Evolutionary conservation across 2,329 filamentous ascomycete genomes (phyloP), one percentile per base, ranked within the genome.

Genomic region (Neoscytalidium dimidiatum): DNA sequence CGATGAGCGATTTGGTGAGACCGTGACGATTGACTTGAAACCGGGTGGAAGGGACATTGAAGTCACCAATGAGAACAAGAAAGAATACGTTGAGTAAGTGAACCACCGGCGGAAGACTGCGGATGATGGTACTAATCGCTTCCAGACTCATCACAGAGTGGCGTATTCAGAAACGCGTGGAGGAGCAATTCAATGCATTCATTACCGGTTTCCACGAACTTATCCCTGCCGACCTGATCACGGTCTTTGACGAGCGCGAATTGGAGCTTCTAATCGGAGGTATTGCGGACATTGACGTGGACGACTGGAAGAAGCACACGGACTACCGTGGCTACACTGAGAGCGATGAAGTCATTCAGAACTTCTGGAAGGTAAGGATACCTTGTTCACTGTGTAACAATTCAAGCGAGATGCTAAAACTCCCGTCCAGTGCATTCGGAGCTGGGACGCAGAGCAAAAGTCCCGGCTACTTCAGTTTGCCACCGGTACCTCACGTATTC

Each of bases 281-380:
- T 85, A 99, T 99, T 72, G 95, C 95, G n/a, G 95, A 99, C 80
- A 99, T 99, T 71, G 95, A 99, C 74, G 94, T 99, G 17, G 95
- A 99, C 67, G 95, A 99, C 80, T 99, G 95, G 95, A 98, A 99
- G 90, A 99, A 99, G 84, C 95, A 99, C 81, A 99, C 95, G 52
- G 95, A 99, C 76, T 99, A 99, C 80, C 91, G 95, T 71, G 95
- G 95, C 63, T 99, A 99, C 85, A 97, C 96, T 9, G 95, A 99
- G 81, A 93, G 90, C 65, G 95, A 99, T 73, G 92, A 97, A 75
- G 95, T 99, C 28, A 95, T 99, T 70, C 92, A 96, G 78, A 94
- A 96, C 83, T 99, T 99, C 86, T 99, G 95, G 95, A 94, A 97
- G 84, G 84, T 87, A 66, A 70, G 77, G 67, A n/a, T 44, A 23